Evolutionary conservation across 768 basidiomycete species (phyloP).

Genomic region (Suillus occidentalis): DNA sequence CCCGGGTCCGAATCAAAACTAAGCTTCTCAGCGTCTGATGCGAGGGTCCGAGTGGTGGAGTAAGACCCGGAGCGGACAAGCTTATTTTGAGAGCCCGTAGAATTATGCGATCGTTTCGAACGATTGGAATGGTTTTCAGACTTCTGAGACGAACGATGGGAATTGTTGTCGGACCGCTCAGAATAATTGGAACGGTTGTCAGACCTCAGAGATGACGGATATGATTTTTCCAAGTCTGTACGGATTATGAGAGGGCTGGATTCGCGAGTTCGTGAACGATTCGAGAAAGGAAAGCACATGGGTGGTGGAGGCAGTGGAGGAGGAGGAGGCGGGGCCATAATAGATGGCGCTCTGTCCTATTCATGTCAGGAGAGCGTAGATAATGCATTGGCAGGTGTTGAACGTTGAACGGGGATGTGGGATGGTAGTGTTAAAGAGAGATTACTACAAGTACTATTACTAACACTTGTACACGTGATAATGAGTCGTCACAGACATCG

Average conservation of each 20-base stretch:
- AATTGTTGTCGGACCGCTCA: slow-evolving; percentile 24
- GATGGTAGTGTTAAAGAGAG: no score
- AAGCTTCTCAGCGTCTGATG: slow-evolving; percentile 46
- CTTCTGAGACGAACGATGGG: slow-evolving; percentile 24
- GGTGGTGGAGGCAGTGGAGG: slow-evolving; percentile 51
- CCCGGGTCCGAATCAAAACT: slow-evolving; percentile 65
- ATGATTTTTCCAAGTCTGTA: slow-evolving; percentile 42
- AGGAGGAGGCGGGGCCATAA: slow-evolving; percentile 46
- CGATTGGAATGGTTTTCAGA: slow-evolving; percentile 20
- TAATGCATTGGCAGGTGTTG: no score
- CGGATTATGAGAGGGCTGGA: slow-evolving; percentile 32
- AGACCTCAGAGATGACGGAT: slow-evolving; percentile 39
- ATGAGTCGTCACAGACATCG: no score
- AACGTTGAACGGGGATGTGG: no score
- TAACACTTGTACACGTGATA: no score
- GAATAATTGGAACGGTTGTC: slow-evolving; percentile 28
- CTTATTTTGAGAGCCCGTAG: slow-evolving; percentile 14
- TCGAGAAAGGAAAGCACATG: slow-evolving; percentile 58
- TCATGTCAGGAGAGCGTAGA: no score
- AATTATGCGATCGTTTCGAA: slow-evolving; percentile 24
- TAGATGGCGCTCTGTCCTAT: no score
- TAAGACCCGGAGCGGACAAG: slow-evolving; percentile 43
- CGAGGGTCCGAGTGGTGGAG: slow-evolving; percentile 42
- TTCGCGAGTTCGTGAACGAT: slow-evolving; percentile 25
- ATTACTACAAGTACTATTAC: no score